Evolutionary conservation across 768 basidiomycete genomes (phyloP).

Genomic region (Suillus plorans): DNA sequence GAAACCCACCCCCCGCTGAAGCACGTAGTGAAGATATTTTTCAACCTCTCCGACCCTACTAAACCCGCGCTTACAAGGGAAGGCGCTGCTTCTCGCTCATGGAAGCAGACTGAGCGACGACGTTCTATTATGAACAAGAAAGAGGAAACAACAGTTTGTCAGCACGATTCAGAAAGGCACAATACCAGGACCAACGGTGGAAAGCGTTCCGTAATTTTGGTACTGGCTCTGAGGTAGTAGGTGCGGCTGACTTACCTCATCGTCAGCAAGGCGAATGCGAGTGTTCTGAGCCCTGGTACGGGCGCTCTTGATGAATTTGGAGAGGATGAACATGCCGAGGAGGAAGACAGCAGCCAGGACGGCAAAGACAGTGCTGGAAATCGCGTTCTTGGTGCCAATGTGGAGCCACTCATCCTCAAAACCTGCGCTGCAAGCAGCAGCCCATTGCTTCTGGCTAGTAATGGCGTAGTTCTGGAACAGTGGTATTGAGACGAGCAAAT

Average conservation of each 20-base stretch:
- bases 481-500: not conserved
- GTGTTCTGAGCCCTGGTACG: conserved; percentile 30
- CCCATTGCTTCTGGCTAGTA: conserved; percentile 45
- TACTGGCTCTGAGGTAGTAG: conserved; percentile 1
- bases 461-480: conserved; percentile 42
- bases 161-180: conserved; percentile 6
- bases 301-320: conserved; percentile 37
- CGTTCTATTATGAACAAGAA: conserved; percentile 15
- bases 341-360: conserved; percentile 37
- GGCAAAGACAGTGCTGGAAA: conserved; percentile 32
- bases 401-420: conserved; percentile 32
- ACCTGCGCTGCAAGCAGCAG: conserved; percentile 36
- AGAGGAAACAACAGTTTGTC: conserved; percentile 6
- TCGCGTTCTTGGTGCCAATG: conserved; percentile 31
- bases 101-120: conserved; percentile 18
- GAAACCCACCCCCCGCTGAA: not conserved
- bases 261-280: conserved; percentile 35
- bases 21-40: conserved; percentile 1
- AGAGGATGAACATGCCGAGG: conserved; percentile 31
- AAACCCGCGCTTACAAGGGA: conserved; percentile 19
- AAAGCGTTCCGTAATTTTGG: conserved; percentile 14
- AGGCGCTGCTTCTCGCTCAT: conserved; percentile 30
- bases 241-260: conserved; percentile 32
- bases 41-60: not conserved
- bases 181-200: conserved; percentile 10